These are phyloP conservation scores for Aspergillus cavernicola DNA, from an alignment of 495 filamentous ascomycete species.

Conservation along the genomic window DNA sequence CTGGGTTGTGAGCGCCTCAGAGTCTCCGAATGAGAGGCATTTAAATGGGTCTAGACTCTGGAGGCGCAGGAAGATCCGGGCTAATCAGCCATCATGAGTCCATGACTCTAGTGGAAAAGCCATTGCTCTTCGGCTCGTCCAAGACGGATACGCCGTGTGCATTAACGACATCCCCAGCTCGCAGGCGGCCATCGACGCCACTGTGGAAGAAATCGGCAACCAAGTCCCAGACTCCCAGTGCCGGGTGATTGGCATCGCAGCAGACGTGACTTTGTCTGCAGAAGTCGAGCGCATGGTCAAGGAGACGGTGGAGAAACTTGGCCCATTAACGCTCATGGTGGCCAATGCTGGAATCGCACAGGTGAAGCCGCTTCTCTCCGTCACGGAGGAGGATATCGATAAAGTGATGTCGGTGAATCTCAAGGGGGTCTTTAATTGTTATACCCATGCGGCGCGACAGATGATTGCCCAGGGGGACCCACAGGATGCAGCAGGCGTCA, in stretches of 20 bases:
- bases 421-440: slow-evolving; percentile 64
- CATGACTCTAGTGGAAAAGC: slow-evolving; percentile 44
- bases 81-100: no score
- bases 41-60: no score
- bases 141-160: slow-evolving; percentile 58
- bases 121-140: slow-evolving; percentile 55
- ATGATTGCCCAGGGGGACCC: slow-evolving; percentile 46
- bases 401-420: slow-evolving; percentile 56
- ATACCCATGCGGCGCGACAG: slow-evolving; percentile 60
- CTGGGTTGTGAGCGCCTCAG: background rate
- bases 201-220: slow-evolving; percentile 43
- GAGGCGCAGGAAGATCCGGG: no score
- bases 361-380: slow-evolving; percentile 57
- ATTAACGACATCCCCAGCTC: slow-evolving; percentile 55
- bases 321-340: slow-evolving; percentile 41
- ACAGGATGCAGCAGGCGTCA: slow-evolving; percentile 27
- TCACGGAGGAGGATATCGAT: slow-evolving; percentile 53
- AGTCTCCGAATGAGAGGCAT: background rate
- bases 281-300: slow-evolving; percentile 49
- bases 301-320: slow-evolving; percentile 42
- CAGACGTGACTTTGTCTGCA: slow-evolving; percentile 50
- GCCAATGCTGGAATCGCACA: slow-evolving; percentile 60
- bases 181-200: slow-evolving; percentile 40
- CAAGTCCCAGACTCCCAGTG: slow-evolving; percentile 33
- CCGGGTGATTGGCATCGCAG: slow-evolving; percentile 33